Evolutionary conservation across 257 asterid genomes (phyloP), one percentile per base, ranked within the genome.

Genomic region (Leonotis leonurus): DNA sequence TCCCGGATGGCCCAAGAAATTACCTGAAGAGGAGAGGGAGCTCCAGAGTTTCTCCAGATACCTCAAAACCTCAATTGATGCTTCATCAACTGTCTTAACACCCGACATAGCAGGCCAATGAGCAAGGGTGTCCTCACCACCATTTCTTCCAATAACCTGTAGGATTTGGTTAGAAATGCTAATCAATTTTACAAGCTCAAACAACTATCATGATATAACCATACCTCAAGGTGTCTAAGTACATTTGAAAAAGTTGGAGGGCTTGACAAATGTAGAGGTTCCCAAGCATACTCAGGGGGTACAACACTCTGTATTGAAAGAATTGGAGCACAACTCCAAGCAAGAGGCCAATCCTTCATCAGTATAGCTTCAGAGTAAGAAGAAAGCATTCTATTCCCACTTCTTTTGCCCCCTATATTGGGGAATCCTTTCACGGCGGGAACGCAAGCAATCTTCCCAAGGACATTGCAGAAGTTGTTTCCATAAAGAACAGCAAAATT

Each of bases 281-380:
- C 94, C 96, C 96, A 82, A 51, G 98, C 87, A 74, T 88, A 90
- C 45, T 88, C 98, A 27, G 98, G 98, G 61, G 96, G 98, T 65
- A 90, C 74, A 70, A 81, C 88, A 77, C 78, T 74, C 79, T 85
- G 95, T 60, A 83, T 72, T 4, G 94, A 82, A 70, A 90, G 94
- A 69, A 88, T 88, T 12, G 98, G 96, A 54, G 94, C 80, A 75
- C 79, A 80, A 73, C 98, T 87, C 98, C 96, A 90, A 69, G 95
- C 98, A 79, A 90, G 94, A 49, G 96, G 83, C 96, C 96, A 91
- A 74, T 91, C 98, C 74, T 84, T 84, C 73, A 78, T 74, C 60
- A 88, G 6, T 69, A 91, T 84, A 73, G 95, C 94, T 65, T 84
- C 94, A 74, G 80, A 68, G 50, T 84, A 91, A 13, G 98, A 88